Evolutionary conservation across 2,329 filamentous ascomycete genomes (phyloP), one percentile per base, ranked within the genome.

Genomic region (Monosporascus sp.): DNA sequence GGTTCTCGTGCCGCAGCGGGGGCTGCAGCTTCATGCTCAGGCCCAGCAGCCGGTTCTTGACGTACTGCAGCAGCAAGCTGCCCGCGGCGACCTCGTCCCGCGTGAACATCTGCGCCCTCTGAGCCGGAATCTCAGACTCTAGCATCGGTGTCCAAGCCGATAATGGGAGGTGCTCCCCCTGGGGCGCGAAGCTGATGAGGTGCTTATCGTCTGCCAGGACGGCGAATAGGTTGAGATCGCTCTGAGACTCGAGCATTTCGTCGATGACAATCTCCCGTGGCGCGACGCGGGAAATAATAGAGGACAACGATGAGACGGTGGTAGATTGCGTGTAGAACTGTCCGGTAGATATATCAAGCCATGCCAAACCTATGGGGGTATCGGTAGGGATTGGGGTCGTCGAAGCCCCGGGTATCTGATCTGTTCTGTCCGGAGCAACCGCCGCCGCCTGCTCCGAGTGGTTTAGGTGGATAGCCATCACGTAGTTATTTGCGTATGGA

Each of bases 301-400:
- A 90, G n/a, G 89, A 79, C 5, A 99, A 73, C 51, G 85, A 84
- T 48, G 81, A 75, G 7, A 92, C 71, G 20, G 85, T 85, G 0
- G 88, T 86, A 18, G 76, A 76, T 65, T 97, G 91, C 0, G 91
- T 96, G 64, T 85, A 90, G 71, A 99, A 99, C 63, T 93, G 89
- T 15, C 94, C 94, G 3, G 94, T 99, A 8, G 94, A 97, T 25
- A 97, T 74, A 70, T 99, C 94, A 47, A 97, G 76, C 94, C 94
- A 99, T 41, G 94, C 89, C 48, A 99, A 75, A 3, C 94, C 94
- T 50, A 78, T 58, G 15, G 65, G 53, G 41, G 62, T 55, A 53
- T 61, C 51, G 46, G 52, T 47, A 22, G 58, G 45, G 51, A 45
- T 51, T 18, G 41, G 31, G 22, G 50, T 52, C 46, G 57, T 53